Percentiles rank a stretch among this genome's conserved stretches.
Conservation (phyloP, 1,139 yeast genomes). For the Protomyces gravidus region DNA sequence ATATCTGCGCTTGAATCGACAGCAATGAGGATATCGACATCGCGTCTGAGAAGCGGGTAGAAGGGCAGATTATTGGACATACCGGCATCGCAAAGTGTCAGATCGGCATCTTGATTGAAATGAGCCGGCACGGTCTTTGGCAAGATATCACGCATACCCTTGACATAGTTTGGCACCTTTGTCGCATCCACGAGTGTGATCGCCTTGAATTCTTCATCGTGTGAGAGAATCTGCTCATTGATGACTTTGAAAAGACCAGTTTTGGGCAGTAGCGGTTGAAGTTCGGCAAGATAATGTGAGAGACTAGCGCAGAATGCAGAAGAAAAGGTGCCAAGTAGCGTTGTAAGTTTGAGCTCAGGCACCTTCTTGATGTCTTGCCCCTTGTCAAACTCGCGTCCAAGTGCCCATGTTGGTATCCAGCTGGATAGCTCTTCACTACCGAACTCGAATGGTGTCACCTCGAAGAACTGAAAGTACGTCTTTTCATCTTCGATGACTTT, state of each 20-base stretch:
- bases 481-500: constrained; percentile 1
- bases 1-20: constrained; percentile 36
- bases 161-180: constrained; percentile 34
- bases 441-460: constrained; percentile 36
- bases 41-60: constrained; percentile 35
- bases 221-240: constrained; percentile 31
- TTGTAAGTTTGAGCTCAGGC: constrained; percentile 34
- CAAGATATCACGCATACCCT: constrained; percentile 31
- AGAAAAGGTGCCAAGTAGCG: constrained; percentile 36
- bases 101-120: constrained; percentile 19
- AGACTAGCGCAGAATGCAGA: constrained; percentile 37
- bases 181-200: constrained; percentile 35
- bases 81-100: constrained; percentile 36
- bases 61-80: constrained; percentile 36
- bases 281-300: constrained; percentile 34
- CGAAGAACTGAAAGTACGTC: constrained; percentile 36
- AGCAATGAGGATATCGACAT: constrained; percentile 36
- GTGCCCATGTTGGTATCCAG: constrained; percentile 36
- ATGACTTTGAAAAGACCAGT: constrained; percentile 22
- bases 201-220: constrained; percentile 33
- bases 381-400: constrained; percentile 33
- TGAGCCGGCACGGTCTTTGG: constrained; percentile 32
- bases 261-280: constrained; percentile 33
- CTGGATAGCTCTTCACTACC: constrained; percentile 35
- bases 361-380: constrained; percentile 30